Conservation (phyloP, 2,329 filamentous ascomycete genomes). For the Diaporthe sp. region DNA sequence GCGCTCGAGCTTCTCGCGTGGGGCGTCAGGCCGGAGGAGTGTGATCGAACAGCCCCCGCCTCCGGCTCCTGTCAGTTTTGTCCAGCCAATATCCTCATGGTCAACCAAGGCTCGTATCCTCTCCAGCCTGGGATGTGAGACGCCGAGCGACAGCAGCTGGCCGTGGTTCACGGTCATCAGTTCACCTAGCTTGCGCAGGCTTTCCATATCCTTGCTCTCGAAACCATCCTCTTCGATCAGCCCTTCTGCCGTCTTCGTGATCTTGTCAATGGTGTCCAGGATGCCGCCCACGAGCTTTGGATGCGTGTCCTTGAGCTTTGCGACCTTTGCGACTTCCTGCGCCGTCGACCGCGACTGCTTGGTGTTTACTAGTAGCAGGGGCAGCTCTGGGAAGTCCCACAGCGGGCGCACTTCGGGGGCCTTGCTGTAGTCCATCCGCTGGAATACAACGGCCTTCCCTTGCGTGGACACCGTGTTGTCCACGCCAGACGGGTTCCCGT, state of each 20-base stretch:
- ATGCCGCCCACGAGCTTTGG: conserved; percentile 85
- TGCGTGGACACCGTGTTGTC: conserved; percentile 97
- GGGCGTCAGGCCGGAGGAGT: conserved; percentile 78
- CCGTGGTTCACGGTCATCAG: conserved; percentile 96
- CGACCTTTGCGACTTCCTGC: conserved; percentile 89
- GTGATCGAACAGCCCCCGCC: conserved; percentile 97
- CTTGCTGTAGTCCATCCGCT: conserved; percentile 81
- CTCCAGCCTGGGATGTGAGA: conserved; percentile 94
- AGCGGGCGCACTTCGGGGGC: conserved; percentile 83
- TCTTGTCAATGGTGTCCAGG: conserved; percentile 86
- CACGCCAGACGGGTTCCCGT: conserved; percentile 95
- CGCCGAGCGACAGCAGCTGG: conserved; percentile 88
- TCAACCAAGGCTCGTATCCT: conserved; percentile 93
- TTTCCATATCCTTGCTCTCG: conserved; percentile 73
- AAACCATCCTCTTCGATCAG: conserved; percentile 75
- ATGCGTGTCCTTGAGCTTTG: conserved; percentile 76
- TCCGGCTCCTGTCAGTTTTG: conserved; percentile 95
- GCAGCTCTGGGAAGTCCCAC: conserved; percentile 91
- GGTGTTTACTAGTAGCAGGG: conserved; percentile 91
- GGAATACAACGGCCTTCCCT: conserved; percentile 94
- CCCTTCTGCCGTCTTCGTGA: conserved; percentile 69
- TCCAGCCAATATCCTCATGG: conserved; percentile 92
- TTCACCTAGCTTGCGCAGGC: conserved; percentile 83
- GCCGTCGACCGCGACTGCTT: conserved; percentile 88
- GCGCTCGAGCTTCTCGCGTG: conserved; percentile 68